A percentile compares a stretch with the other conserved stretches of the same genome.
phyloP scores from a whole-genome alignment of 106 monocot genomes.

The Dendrobium chrysotoxum region DNA sequence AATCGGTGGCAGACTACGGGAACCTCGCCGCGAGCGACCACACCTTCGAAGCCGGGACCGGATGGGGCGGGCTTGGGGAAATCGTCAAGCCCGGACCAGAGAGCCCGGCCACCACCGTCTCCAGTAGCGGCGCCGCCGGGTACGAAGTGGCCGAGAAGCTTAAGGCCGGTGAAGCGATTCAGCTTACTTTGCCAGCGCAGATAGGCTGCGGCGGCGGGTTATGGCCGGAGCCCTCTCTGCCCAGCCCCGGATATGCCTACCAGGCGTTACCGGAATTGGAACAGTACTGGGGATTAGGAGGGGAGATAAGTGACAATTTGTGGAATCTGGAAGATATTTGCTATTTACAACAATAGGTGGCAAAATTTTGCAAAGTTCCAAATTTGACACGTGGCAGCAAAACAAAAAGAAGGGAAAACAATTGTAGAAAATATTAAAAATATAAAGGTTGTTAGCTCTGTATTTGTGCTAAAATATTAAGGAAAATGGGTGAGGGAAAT shows the following conservation, averaged over 20 bases:
- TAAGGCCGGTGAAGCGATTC: background rate
- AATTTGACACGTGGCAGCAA: background rate
- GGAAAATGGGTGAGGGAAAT: background rate
- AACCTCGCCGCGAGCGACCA: background rate
- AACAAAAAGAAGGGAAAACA: background rate
- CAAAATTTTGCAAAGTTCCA: background rate
- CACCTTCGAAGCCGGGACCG: background rate
- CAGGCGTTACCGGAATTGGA: conserved; percentile 34
- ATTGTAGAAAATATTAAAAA: background rate
- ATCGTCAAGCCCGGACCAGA: conserved; percentile 9
- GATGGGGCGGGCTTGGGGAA: background rate
- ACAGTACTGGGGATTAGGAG: background rate
- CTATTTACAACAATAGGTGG: conserved; percentile 5
- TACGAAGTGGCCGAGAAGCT: background rate
- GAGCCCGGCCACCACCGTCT: conserved; percentile 9
- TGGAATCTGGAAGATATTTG: conserved; percentile 44
- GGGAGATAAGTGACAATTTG: conserved; percentile 21
- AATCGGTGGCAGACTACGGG: background rate
- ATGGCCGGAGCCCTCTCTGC: conserved; percentile 1
- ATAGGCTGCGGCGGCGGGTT: background rate
- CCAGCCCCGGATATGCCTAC: conserved; percentile 11
- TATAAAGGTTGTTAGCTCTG: background rate
- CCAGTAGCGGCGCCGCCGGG: background rate
- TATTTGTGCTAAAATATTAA: background rate
- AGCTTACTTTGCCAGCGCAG: too few relatives aligned